phyloP scores from a whole-genome alignment of 2,329 filamentous ascomycete genomes.

The Colletotrichum graminicola region DNA sequence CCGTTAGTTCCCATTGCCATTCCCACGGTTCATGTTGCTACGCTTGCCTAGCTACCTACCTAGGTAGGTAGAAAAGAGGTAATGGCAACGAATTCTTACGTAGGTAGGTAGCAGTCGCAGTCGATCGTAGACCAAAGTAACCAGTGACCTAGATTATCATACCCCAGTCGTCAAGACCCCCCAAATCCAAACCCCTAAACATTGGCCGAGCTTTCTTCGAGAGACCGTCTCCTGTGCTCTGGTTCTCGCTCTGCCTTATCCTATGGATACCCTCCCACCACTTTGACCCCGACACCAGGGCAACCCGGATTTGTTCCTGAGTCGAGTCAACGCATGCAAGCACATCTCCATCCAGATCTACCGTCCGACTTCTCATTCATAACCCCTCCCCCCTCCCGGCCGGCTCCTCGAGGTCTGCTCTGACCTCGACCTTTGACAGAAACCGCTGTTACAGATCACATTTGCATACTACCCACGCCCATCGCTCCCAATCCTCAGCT shows the following conservation, averaged over 20 bases:
- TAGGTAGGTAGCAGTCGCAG: background rate
- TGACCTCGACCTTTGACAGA: background rate
- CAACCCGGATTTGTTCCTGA: slow-evolving; percentile 37
- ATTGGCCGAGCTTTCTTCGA: slow-evolving; percentile 32
- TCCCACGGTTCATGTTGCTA: background rate
- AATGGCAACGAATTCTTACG: background rate
- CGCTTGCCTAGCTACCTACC: background rate
- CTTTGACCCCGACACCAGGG: slow-evolving; percentile 27
- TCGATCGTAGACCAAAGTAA: background rate
- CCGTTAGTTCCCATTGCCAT: background rate
- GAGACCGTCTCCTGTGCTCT: slow-evolving; percentile 18
- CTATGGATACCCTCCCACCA: slow-evolving; percentile 36
- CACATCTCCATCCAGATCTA: slow-evolving; percentile 23
- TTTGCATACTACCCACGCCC: background rate
- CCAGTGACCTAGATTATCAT: background rate
- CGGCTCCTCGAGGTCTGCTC: background rate
- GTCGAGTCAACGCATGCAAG: slow-evolving; percentile 37
- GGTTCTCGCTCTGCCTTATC: slow-evolving; percentile 3
- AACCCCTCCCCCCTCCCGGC: slow-evolving; percentile 22
- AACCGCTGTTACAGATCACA: background rate
- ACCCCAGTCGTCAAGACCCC: slow-evolving; percentile 1
- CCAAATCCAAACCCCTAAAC: slow-evolving; percentile 9
- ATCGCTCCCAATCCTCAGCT: background rate
- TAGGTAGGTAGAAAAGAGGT: background rate
- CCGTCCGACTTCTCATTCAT: slow-evolving; percentile 30